phyloP scores from a whole-genome alignment of 2,329 filamentous ascomycete genomes.

The Exserohilum turcica region DNA sequence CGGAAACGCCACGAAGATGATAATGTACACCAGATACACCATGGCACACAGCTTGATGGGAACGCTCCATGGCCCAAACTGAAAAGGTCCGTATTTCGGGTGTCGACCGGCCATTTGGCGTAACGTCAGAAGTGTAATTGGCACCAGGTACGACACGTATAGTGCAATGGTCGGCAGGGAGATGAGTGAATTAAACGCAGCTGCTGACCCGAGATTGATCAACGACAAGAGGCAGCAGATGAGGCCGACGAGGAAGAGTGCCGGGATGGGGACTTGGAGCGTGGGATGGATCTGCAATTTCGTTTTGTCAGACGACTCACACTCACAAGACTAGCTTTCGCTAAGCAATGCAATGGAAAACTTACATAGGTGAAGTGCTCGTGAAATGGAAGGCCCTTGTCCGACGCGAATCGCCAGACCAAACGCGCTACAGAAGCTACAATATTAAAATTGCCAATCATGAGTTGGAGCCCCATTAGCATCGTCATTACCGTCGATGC shows the following conservation, averaged over 20 bases:
- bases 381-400: constrained; percentile 29
- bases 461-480: constrained; percentile 18
- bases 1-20: constrained; percentile 47
- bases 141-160: constrained; percentile 32
- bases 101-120: constrained; percentile 18
- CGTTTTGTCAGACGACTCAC: no score
- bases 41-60: constrained; percentile 43
- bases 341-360: neutral
- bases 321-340: neutral
- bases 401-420: constrained; percentile 35
- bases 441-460: constrained; percentile 33
- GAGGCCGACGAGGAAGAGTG: constrained; percentile 28
- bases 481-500: constrained; percentile 20
- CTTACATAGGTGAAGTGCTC: constrained; percentile 23
- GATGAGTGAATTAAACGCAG: constrained; percentile 48
- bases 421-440: constrained; percentile 36
- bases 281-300: constrained; percentile 19
- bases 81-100: constrained; percentile 33
- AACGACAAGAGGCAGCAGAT: constrained; percentile 44
- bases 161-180: constrained; percentile 32
- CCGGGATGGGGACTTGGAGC: constrained; percentile 25
- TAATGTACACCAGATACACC: constrained; percentile 38
- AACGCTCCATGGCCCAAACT: constrained; percentile 42
- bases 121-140: constrained; percentile 31
- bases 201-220: constrained; percentile 49